Evolutionary conservation across 768 basidiomycete species (phyloP).

Genomic region (Pleurotus tuoliensis): DNA sequence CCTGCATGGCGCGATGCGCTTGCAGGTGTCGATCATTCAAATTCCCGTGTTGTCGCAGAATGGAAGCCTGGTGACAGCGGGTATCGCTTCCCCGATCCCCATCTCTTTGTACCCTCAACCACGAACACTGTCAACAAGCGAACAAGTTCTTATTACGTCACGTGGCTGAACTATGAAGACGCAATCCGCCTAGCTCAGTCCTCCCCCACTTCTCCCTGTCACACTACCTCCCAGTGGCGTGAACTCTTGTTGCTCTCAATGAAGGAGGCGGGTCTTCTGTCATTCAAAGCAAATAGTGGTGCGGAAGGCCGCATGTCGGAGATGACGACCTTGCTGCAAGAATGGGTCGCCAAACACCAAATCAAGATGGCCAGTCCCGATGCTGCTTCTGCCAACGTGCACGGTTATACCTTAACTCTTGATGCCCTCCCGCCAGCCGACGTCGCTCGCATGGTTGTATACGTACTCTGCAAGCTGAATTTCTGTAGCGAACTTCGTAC

Average conservation of each 20-base stretch:
- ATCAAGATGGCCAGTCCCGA: too few species aligned
- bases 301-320: too few species aligned
- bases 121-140: background rate
- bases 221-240: background rate
- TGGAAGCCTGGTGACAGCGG: background rate
- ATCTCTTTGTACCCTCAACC: background rate
- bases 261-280: too few species aligned
- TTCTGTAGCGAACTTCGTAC: background rate
- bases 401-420: too few species aligned
- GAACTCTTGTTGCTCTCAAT: background rate
- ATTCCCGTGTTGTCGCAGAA: background rate
- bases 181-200: background rate
- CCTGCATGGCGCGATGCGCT: background rate
- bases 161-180: background rate
- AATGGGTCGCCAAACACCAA: background rate
- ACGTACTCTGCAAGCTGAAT: background rate
- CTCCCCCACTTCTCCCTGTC: background rate
- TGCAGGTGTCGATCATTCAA: background rate
- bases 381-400: too few species aligned
- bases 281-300: too few species aligned
- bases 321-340: background rate
- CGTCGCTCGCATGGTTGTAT: background rate
- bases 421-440: background rate
- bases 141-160: background rate
- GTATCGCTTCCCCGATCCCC: constrained; percentile 1